Base-by-base conservation (phyloP, 306 rosid species). In the Purshia tridentata region DNA sequence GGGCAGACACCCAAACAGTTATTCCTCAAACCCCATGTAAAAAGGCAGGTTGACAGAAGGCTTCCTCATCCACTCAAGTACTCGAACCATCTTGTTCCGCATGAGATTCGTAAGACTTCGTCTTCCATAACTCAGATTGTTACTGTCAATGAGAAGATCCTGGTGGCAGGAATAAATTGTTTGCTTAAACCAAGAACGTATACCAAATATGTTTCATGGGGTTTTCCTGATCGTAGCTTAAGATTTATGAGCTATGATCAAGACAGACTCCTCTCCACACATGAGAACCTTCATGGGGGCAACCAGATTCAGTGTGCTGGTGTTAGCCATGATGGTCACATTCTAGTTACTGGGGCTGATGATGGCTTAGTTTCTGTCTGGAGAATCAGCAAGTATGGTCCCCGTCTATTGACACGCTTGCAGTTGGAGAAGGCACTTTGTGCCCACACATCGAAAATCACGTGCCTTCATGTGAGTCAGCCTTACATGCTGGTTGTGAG, bases 1-100 rank as follows among this genome's bases (percentile, higher is more conserved):
- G 99, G 99, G 81, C 99, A 95, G 91, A 95, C 99, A 23, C 99
- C 99, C 48, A 95, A 95, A 81, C 99, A 95, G 72, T 85, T 95
- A 70, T 95, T 95, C 84, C 92, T 76, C 76, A 95, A 90, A 77
- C 81, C 99, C 78, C 99, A 95, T 51, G 93, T 76, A 76, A 90
- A 92, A 83, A 88, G 99, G 81, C 86, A 89, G 67, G 88, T 81
- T 48, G 95, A 92, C 78, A 81, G 89, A 77, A 95, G 84, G 70
- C 79, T 86, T 77, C 98, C 92, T n/a, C 97, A 92, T 80, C 99
- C 99, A 44, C 98, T 95, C 72, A 95, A 90, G 85, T 77, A 92
- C 85, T 88, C 93, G 52, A 76, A 76, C 72, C 85, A 79, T 81
- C 92, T 95, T 81, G 84, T 79, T 67, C 84, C 97, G 4, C 96